These are phyloP conservation scores for Naganishia antarctica DNA, from an alignment of 768 basidiomycete genomes.

Conservation along the genomic window DNA sequence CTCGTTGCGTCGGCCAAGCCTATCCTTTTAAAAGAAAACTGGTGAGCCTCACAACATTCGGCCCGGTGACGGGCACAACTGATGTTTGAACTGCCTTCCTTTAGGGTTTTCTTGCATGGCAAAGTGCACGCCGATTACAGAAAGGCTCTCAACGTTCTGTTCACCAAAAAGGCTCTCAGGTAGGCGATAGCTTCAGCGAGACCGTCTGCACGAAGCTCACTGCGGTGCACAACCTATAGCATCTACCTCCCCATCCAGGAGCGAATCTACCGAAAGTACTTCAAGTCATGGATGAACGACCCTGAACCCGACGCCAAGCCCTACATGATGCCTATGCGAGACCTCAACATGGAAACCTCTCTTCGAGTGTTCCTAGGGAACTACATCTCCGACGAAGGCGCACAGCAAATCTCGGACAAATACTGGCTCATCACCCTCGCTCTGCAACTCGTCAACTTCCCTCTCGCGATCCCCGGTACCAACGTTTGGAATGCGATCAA, in stretches of 20 bases:
- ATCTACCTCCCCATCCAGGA: conserved; percentile 84
- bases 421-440: conserved; percentile 95
- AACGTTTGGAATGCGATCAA: conserved; percentile 92
- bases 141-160: conserved; percentile 78
- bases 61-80: not conserved
- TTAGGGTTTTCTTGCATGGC: conserved; percentile 93
- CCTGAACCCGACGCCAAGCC: conserved; percentile 52
- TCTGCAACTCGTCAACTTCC: conserved; percentile 98
- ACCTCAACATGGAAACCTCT: conserved; percentile 95
- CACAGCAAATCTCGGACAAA: conserved; percentile 76
- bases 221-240: conserved; percentile 53
- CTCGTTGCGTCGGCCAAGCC: conserved; percentile 87
- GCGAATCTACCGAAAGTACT: conserved; percentile 68
- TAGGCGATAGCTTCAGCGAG: no score
- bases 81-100: not conserved
- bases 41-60: conserved; percentile 57
- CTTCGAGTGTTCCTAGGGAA: conserved; percentile 90
- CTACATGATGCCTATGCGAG: conserved; percentile 81
- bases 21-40: conserved; percentile 78
- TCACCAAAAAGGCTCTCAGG: conserved; percentile 73
- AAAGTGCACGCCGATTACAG: conserved; percentile 92
- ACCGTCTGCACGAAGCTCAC: no score
- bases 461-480: conserved; percentile 87
- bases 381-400: conserved; percentile 76
- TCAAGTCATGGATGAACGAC: conserved; percentile 65